Percentiles rank a stretch among this genome's conserved stretches.
These are phyloP conservation scores for Aspergillus piperis DNA, from an alignment of 2,329 filamentous ascomycete species.

Conservation along the genomic window DNA sequence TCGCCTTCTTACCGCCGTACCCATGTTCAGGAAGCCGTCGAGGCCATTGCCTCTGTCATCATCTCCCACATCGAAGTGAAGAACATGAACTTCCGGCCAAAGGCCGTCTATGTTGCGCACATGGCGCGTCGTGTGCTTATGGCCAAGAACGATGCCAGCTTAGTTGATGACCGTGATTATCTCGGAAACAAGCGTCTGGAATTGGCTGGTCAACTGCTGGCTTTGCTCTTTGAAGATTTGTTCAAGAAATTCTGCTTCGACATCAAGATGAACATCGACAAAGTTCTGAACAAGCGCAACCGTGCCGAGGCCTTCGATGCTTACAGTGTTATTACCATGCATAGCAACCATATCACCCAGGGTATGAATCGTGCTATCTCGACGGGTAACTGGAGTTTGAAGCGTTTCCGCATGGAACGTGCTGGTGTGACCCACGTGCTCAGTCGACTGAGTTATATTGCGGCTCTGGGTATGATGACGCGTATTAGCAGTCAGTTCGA, in stretches of 20 bases:
- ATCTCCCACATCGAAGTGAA: constrained; percentile 93
- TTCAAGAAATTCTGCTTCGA: constrained; percentile 94
- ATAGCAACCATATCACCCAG: constrained; percentile 82
- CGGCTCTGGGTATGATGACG: constrained; percentile 98
- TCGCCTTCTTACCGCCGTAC: constrained; percentile 67
- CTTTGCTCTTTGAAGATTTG: constrained; percentile 91
- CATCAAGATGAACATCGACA: constrained; percentile 92
- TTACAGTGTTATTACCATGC: constrained; percentile 76
- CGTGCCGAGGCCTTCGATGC: constrained; percentile 87
- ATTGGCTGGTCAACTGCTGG: constrained; percentile 88
- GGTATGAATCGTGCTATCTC: constrained; percentile 96
- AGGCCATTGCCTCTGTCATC: constrained; percentile 87
- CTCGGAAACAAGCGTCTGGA: constrained; percentile 97
- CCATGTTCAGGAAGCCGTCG: constrained; percentile 85
- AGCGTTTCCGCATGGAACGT: constrained; percentile 98
- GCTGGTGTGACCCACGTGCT: constrained; percentile 96
- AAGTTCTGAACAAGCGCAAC: constrained; percentile 90
- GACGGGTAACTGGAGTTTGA: constrained; percentile 96
- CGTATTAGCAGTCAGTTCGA: constrained; percentile 98
- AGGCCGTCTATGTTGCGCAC: constrained; percentile 92
- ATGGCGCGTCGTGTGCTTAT: constrained; percentile 97
- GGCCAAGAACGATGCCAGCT: constrained; percentile 82
- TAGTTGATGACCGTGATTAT: constrained; percentile 96
- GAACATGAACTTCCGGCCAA: constrained; percentile 92
- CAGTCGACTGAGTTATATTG: constrained; percentile 93